These are phyloP conservation scores for Hamigera avellanea DNA, from an alignment of 495 filamentous ascomycete genomes.

Conservation along the genomic window DNA sequence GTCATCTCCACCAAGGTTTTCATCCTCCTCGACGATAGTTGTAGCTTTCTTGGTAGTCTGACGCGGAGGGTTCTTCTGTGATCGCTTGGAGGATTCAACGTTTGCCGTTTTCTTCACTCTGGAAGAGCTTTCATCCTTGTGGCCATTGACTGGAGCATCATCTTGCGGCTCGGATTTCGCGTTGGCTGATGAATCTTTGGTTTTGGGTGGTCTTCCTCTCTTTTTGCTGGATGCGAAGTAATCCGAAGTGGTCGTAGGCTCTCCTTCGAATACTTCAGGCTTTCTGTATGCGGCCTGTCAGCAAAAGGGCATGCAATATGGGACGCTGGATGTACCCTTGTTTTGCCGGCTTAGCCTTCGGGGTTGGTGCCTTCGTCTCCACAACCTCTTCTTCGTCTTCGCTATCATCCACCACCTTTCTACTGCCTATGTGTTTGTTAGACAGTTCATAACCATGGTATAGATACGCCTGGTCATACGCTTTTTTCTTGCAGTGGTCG, in stretches of 20 bases:
- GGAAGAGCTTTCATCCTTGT: slow-evolving; percentile 8
- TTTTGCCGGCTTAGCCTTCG: slow-evolving; percentile 32
- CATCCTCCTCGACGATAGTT: slow-evolving; percentile 43
- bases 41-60: slow-evolving; percentile 19
- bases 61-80: slow-evolving; percentile 19
- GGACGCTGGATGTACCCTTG: slow-evolving; percentile 21
- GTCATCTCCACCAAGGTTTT: slow-evolving; percentile 58
- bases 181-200: slow-evolving; percentile 2
- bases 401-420: slow-evolving; percentile 67
- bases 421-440: slow-evolving; percentile 34
- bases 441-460: not conserved
- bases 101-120: slow-evolving; percentile 14
- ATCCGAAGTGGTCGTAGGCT: slow-evolving; percentile 45
- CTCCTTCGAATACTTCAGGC: slow-evolving; percentile 31
- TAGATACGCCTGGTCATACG: slow-evolving; percentile 17
- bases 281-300: slow-evolving; percentile 18
- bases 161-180: no score
- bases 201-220: slow-evolving; percentile 23
- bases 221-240: slow-evolving; percentile 53
- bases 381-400: slow-evolving; percentile 51
- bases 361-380: slow-evolving; percentile 23
- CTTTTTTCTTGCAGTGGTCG: slow-evolving; percentile 23
- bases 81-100: not conserved
- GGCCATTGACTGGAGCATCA: no score
- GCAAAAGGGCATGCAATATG: no score